These are phyloP conservation scores for Sisymbrium altissimum DNA, from an alignment of 345 rosid genomes.

Conservation along the genomic window DNA sequence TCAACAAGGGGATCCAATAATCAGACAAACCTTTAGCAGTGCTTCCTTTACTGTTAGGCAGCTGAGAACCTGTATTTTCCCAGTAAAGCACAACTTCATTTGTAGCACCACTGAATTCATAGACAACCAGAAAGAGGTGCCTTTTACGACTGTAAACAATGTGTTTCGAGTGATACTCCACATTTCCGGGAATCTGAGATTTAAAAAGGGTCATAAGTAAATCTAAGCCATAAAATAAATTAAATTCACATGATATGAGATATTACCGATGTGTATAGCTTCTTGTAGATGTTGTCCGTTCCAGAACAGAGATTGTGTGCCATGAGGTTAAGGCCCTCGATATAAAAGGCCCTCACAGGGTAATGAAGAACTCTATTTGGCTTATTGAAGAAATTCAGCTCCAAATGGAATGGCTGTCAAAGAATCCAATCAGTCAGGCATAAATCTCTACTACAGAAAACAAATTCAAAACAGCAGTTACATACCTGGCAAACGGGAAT, in stretches of 20 bases:
- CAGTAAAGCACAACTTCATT: slow-evolving; percentile 88
- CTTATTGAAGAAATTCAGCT: slow-evolving; percentile 90
- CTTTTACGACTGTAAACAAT: slow-evolving; percentile 70
- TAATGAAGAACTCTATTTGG: slow-evolving; percentile 95
- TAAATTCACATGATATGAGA: slow-evolving; percentile 9
- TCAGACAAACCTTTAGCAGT: slow-evolving; percentile 64
- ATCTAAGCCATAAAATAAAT: not conserved
- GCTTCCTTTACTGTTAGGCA: slow-evolving; percentile 73
- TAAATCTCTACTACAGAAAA: slow-evolving; percentile 19
- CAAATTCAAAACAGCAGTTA: slow-evolving; percentile 13
- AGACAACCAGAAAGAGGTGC: slow-evolving; percentile 76
- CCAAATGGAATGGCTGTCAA: slow-evolving; percentile 94
- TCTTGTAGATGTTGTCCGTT: slow-evolving; percentile 71
- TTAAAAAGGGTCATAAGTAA: slow-evolving; percentile 13
- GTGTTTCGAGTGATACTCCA: slow-evolving; percentile 70
- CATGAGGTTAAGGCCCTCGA: slow-evolving; percentile 82
- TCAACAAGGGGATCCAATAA: slow-evolving; percentile 6
- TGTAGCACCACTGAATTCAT: slow-evolving; percentile 78
- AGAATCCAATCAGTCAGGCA: slow-evolving; percentile 35
- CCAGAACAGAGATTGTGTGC: slow-evolving; percentile 91
- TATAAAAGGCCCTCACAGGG: slow-evolving; percentile 86
- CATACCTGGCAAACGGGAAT: slow-evolving; percentile 86
- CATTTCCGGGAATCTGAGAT: slow-evolving; percentile 79
- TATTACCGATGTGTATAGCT: slow-evolving; percentile 79
- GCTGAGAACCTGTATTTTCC: slow-evolving; percentile 73